Base-by-base conservation (phyloP, 2,329 filamentous ascomycete species). In the Ambrosiella cleistominuta region DNA sequence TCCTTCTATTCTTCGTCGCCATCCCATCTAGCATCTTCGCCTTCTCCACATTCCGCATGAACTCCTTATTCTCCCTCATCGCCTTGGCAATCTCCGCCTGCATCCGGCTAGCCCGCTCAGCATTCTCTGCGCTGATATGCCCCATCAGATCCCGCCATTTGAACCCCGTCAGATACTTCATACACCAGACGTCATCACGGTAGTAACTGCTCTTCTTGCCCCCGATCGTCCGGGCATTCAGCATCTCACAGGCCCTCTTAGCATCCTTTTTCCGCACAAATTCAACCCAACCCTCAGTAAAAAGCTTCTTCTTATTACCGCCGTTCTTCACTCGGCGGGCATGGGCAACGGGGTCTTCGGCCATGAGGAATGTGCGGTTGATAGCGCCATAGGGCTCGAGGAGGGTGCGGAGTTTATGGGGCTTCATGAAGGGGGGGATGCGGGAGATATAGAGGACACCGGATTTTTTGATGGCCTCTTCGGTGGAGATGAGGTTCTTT, bases 381-480 rank as follows among this genome's bases (percentile, higher is more conserved):
- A 91, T 80, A 44, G 75, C 74, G 61, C 88, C 88, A 70, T 88
- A 88, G 8, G 83, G 84, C 61, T 82, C 76, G 57, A 93, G 79
- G 12, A 89, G 80, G 15, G 83, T 82, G 63, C 85, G 82, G 45
- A 93, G 75, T 66, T 90, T 90, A 56, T 76, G 73, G 6, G 87
- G 86, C 65, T 89, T 90, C 86, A 94, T 93, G 70, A 90, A 94
- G 0, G 88, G 88, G 3, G 88, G 88, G 62, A 93, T 80, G 60
- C 88, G 82, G 3, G 86, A 91, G 62, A 94, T 75, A 71, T 93
- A 94, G 61, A 93, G 75, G 11, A 94, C 85, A 62, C 88, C 88
- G 0, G 86, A 88, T 67, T 82, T 85, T 64, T 80, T 81, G 61
- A 85, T 76, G 19, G 82, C 81, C 40, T 77, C 77, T 62, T 82